Evolutionary conservation across 352 stramenopile genomes (phyloP), one percentile per base, ranked within the genome.

Genomic region (Globisporangium nunn): DNA sequence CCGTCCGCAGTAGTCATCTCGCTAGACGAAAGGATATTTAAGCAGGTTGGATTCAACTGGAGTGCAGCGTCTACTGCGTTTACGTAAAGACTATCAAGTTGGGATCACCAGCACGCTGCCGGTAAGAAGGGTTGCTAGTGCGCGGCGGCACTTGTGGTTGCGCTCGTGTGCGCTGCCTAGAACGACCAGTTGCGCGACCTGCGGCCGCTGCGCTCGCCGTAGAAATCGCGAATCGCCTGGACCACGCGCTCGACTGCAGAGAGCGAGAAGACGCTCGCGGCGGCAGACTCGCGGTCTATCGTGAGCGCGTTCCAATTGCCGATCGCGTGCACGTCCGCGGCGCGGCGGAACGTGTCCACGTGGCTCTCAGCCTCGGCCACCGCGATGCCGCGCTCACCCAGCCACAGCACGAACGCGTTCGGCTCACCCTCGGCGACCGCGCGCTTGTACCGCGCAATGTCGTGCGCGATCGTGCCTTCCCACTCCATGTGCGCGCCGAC

Each of bases 401-500:
- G 63, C 83, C 81, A 91, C 52, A 78, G 86, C 51, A 93, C 70
- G 39, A 85, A 91, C 23, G 78, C 78, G 54, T 93, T 93, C 12
- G 81, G 81, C 56, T 78, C 75, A 31, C 71, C 63, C 61, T 91
- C 81, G 3, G 67, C 81, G 39, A 75, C 59, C 33, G 85, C 78
- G 18, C 84, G 84, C 10, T 65, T 60, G 58, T 81, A 91, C 10
- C 84, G 78, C 11, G 84, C 81, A 23, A 91, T 59, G 47, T 93
- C 84, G 62, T 92, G 84, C 23, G 84, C 81, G 44, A 93, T 75
- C 50, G 81, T 91, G 56, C 81, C 84, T 64, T 93, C 78, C 79
- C 81, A 93, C 65, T 92, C 81, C 70, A 93, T 86, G 71, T 90
- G 88, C 64, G 84, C 81, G 52, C 84, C 84, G 18, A 91, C 85